phyloP scores from a whole-genome alignment of 225 moss, liverwort and hornwort species.

The Ulota crispa region DNA sequence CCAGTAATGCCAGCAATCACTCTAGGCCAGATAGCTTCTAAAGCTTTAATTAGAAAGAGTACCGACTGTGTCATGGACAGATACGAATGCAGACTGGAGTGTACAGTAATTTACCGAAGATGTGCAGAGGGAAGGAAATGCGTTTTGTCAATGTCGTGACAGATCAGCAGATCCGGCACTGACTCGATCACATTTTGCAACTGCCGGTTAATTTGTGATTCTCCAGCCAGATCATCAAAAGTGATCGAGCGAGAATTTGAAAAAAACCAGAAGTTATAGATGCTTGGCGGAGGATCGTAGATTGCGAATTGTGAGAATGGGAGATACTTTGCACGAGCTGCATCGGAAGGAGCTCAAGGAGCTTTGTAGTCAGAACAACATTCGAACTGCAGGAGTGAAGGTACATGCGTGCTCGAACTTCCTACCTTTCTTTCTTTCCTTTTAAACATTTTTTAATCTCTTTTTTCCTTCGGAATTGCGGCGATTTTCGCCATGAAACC shows the following conservation, averaged over 20 bases:
- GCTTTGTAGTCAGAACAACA: slow-evolving; percentile 41
- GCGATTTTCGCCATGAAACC: neutral
- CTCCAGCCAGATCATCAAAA: neutral
- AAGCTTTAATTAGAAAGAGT: neutral
- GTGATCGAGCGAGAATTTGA: neutral
- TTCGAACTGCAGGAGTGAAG: slow-evolving; percentile 66
- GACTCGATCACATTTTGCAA: neutral
- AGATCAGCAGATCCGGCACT: neutral
- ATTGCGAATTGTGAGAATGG: slow-evolving; percentile 28
- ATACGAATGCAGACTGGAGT: neutral
- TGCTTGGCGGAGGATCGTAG: neutral
- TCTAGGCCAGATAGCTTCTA: neutral
- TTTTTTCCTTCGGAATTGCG: neutral
- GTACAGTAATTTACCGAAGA: neutral
- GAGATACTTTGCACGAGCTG: slow-evolving; percentile 41
- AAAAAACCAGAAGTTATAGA: neutral
- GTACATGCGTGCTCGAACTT: slow-evolving; percentile 11
- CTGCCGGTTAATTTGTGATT: neutral
- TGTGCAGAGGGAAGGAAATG: neutral
- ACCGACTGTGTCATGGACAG: neutral
- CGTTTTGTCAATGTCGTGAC: neutral
- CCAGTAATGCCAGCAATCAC: neutral
- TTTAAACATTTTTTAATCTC: too few species aligned
- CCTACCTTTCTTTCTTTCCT: too few species aligned
- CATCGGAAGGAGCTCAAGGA: slow-evolving; percentile 60